Evolutionary conservation across 306 rosid genomes (phyloP).

Genomic region (Vicia faba): DNA sequence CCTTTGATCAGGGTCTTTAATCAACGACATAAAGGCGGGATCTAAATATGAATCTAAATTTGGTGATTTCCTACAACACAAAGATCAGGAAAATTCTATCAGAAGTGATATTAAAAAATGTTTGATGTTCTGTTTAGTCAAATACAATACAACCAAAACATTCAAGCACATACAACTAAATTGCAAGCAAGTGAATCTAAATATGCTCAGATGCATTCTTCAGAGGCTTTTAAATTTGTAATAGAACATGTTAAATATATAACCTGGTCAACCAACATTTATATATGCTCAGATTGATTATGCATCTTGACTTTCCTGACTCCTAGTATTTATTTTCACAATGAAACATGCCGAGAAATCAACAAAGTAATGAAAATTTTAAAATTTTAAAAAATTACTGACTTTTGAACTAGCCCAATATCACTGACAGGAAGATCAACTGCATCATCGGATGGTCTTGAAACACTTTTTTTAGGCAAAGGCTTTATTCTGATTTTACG

Average conservation of each 20-base stretch:
- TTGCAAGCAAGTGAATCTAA: slow-evolving; percentile 16
- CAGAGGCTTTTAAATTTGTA: slow-evolving; percentile 27
- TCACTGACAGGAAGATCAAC: slow-evolving; percentile 77
- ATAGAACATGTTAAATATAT: slow-evolving; percentile 23
- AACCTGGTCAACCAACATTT: slow-evolving; percentile 25
- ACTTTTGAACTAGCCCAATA: slow-evolving; percentile 80
- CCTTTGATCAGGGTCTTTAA: slow-evolving; percentile 95
- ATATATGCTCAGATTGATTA: slow-evolving; percentile 4
- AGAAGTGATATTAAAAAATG: slow-evolving; percentile 22
- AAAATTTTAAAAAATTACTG: slow-evolving; percentile 35
- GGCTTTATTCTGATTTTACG: slow-evolving; percentile 98
- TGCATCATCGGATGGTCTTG: slow-evolving; percentile 57
- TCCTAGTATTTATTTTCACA: slow-evolving; percentile 1
- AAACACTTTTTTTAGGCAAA: slow-evolving; percentile 72
- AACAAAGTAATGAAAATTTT: slow-evolving; percentile 6
- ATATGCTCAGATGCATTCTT: slow-evolving; percentile 5
- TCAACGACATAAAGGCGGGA: slow-evolving; percentile 99
- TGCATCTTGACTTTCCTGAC: not conserved
- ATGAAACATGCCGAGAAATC: not conserved
- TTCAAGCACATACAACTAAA: slow-evolving; percentile 20
- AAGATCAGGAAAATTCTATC: slow-evolving; percentile 4
- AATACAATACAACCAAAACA: slow-evolving; percentile 29
- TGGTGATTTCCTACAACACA: slow-evolving; percentile 64
- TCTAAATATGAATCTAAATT: slow-evolving; percentile 84
- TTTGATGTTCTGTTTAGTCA: slow-evolving; percentile 13